Evolutionary conservation across 2,329 filamentous ascomycete species (phyloP), one percentile per base, ranked within the genome.

Genomic region (Cordyceps cateniannulata): DNA sequence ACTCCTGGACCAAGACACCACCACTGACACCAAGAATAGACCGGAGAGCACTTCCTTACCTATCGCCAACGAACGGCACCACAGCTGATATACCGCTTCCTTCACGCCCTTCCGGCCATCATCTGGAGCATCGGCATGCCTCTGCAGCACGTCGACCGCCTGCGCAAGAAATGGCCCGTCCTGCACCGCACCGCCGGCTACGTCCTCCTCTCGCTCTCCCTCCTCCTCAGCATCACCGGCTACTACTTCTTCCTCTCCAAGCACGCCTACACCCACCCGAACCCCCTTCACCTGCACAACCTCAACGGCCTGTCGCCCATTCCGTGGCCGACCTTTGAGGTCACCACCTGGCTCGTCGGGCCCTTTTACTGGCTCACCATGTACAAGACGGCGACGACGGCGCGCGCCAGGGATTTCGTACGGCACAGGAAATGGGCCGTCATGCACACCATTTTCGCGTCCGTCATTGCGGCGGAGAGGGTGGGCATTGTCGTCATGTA

Each of bases 41-140:
- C 42, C 8, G 53, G 53, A 8, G 27, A 56, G 5, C 42, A 47
- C 18, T 48, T 56, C 42, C 7, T 56, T n/a, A 18, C 18, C 14
- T 38, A 47, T n/a, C 40, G 53, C 14, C 42, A 48, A 25, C 10
- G 16, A n/a, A 56, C 42, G 6, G 53, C 53, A 6, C 42, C 42
- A 5, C 35, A 47, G 53, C 47, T 40, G 53, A n/a, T 47, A 12
- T 56, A 56, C 24, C 40, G 53, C 25, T 18, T n/a, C 18, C 42
- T 56, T 10, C 53, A 56, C 42, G 42, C 53, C 27, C 1, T 56
- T 5, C 60, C 60, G 0, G 53, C 60, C 18, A 42, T 53, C 4
- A 24, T 59, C 10, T 62, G 60, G 60, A 59, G 60, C 49, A 27
- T 62, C 3, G 24, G 32, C 27, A 62, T 62, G 53, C 60, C 60